Conservation (phyloP, 2,329 filamentous ascomycete genomes). For the Penicillium concentricum region DNA sequence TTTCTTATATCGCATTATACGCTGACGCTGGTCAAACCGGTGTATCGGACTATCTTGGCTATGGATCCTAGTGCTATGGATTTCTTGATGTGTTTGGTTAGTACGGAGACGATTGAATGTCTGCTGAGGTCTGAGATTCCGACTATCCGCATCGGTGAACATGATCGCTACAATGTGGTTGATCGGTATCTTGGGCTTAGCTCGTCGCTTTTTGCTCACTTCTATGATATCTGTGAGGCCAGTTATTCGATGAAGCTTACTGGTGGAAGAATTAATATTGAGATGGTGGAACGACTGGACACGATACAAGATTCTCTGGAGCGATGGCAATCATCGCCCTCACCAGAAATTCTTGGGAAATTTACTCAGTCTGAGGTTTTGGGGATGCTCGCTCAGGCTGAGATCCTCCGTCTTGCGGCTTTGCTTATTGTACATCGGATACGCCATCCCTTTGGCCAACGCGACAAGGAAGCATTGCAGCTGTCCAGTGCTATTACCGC, state of each 20-base stretch:
- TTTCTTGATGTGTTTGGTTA: slow-evolving; percentile 17
- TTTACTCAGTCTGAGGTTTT: slow-evolving; percentile 9
- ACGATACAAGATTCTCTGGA: neutral
- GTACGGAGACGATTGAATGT: slow-evolving; percentile 19
- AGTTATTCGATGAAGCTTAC: neutral
- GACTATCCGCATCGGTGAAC: slow-evolving; percentile 9
- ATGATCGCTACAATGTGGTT: neutral
- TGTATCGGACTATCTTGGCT: neutral
- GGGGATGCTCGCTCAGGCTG: slow-evolving; percentile 12
- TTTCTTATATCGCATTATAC: slow-evolving; percentile 17
- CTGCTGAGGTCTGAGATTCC: slow-evolving; percentile 11
- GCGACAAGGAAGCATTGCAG: neutral
- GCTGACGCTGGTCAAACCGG: slow-evolving; percentile 11
- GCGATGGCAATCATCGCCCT: slow-evolving; percentile 7
- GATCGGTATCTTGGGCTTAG: slow-evolving; percentile 18
- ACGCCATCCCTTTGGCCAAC: slow-evolving; percentile 6
- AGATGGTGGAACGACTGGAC: neutral
- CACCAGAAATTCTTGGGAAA: slow-evolving; percentile 3
- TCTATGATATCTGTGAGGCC: slow-evolving; percentile 15
- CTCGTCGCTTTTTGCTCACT: slow-evolving; percentile 6
- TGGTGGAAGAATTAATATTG: neutral
- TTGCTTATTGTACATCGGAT: slow-evolving; percentile 15
- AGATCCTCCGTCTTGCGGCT: slow-evolving; percentile 8
- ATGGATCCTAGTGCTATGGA: slow-evolving; percentile 11
- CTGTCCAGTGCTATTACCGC: slow-evolving; percentile 6